Conservation (phyloP, 495 filamentous ascomycete genomes). For the Astrocystis sublimbata region DNA sequence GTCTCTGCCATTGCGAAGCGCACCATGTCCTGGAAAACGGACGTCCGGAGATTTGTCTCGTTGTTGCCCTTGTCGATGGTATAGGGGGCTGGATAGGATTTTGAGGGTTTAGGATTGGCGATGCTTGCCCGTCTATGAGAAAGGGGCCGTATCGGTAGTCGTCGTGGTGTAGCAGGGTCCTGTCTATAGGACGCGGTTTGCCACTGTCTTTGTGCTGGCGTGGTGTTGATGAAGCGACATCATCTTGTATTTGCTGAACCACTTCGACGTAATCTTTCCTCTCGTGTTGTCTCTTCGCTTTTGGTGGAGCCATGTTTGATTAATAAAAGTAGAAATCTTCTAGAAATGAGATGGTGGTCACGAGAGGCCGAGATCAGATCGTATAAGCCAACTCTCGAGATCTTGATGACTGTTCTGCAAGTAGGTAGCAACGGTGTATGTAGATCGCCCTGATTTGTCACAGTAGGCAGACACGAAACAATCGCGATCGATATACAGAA, state of each 20-base stretch:
- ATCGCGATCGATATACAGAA: background rate
- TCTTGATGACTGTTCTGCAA: background rate
- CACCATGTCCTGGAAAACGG: constrained; percentile 18
- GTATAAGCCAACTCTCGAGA: background rate
- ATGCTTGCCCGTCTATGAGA: background rate
- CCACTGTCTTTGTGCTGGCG: background rate
- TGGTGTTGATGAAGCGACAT: background rate
- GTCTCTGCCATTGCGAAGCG: constrained; percentile 44
- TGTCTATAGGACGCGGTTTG: background rate
- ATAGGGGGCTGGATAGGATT: background rate
- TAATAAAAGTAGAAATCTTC: background rate
- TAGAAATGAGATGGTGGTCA: background rate
- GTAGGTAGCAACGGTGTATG: too few species aligned
- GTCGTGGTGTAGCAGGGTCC: background rate
- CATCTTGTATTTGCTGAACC: background rate
- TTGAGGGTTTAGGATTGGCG: background rate
- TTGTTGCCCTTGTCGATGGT: background rate
- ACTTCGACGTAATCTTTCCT: background rate
- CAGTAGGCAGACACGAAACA: too few species aligned
- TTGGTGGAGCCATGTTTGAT: constrained; percentile 5
- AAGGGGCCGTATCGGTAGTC: background rate
- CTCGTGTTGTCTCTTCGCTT: background rate
- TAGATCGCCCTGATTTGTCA: too few species aligned
- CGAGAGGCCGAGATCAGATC: background rate
- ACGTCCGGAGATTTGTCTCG: background rate